phyloP scores from a whole-genome alignment of 805 yeast species.

The Candida sphagnicola region DNA sequence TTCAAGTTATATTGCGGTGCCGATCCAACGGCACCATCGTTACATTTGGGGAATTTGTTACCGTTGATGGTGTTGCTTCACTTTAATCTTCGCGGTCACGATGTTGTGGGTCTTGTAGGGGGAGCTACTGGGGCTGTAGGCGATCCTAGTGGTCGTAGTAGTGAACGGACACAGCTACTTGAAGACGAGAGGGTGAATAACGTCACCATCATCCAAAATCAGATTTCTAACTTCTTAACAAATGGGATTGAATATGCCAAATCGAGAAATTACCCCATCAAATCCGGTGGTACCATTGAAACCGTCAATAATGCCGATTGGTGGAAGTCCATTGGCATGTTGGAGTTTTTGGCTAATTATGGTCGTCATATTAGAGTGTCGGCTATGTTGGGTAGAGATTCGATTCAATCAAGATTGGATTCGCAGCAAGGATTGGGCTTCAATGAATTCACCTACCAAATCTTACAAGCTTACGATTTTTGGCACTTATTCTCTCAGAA shows the following conservation, averaged over 20 bases:
- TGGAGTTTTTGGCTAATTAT: conserved; percentile 70
- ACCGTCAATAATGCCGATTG: conserved; percentile 69
- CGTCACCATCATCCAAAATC: conserved; percentile 54
- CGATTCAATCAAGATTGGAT: conserved; percentile 69
- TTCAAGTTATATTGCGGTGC: conserved; percentile 86
- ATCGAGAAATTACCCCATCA: conserved; percentile 38
- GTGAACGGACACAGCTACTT: conserved; percentile 68
- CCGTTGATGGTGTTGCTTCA: conserved; percentile 85
- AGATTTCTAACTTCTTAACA: conserved; percentile 56
- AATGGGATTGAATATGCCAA: conserved; percentile 62
- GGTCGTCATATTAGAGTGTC: conserved; percentile 80
- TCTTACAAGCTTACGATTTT: conserved; percentile 91
- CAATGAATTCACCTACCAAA: conserved; percentile 91
- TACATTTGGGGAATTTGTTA: conserved; percentile 86
- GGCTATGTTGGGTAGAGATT: conserved; percentile 86
- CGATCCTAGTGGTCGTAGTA: conserved; percentile 88
- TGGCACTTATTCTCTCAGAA: conserved; percentile 65
- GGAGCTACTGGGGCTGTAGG: conserved; percentile 97
- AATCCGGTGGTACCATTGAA: conserved; percentile 32
- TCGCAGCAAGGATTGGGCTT: conserved; percentile 80
- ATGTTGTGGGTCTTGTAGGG: conserved; percentile 79
- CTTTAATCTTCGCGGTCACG: conserved; percentile 80
- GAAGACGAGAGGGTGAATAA: conserved; percentile 50
- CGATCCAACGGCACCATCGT: conserved; percentile 87
- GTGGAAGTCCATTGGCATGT: conserved; percentile 78